Conservation (phyloP, 768 basidiomycete genomes). For the Strobilomyces confusus region DNA sequence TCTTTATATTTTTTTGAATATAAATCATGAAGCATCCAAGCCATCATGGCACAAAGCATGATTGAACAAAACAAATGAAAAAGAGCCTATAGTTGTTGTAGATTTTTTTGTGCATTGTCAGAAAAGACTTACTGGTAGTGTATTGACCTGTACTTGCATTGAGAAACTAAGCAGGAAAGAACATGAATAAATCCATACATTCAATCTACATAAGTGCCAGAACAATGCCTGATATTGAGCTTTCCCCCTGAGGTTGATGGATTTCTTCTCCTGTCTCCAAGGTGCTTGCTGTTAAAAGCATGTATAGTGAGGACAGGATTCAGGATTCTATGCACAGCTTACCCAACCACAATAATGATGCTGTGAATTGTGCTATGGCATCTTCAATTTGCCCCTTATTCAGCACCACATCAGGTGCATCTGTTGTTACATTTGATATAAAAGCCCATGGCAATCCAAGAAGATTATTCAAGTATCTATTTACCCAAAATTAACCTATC, state of each 20-base stretch:
- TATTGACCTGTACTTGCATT: not conserved
- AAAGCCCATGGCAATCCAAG: not conserved
- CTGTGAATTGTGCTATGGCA: not conserved
- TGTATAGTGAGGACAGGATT: too few species aligned
- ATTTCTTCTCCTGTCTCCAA: not conserved
- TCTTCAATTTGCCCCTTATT: not conserved
- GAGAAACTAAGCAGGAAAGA: not conserved
- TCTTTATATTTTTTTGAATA: not conserved
- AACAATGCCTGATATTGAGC: not conserved
- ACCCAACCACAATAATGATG: conserved; percentile 8
- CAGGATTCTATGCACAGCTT: not conserved
- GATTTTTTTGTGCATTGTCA: not conserved
- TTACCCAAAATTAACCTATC: not conserved
- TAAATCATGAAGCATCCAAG: not conserved
- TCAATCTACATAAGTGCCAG: not conserved
- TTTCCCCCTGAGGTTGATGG: not conserved
- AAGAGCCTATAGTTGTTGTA: not conserved
- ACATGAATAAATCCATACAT: not conserved
- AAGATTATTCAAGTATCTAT: conserved; percentile 3
- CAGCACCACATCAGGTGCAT: not conserved
- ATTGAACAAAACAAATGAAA: not conserved
- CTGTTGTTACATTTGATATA: not conserved
- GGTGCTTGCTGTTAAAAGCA: not conserved
- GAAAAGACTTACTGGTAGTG: not conserved
- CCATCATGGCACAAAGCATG: not conserved